These are phyloP conservation scores for Coemansia sp. DNA, from an alignment of 192 early-diverging fungal genomes.

Conservation along the genomic window DNA sequence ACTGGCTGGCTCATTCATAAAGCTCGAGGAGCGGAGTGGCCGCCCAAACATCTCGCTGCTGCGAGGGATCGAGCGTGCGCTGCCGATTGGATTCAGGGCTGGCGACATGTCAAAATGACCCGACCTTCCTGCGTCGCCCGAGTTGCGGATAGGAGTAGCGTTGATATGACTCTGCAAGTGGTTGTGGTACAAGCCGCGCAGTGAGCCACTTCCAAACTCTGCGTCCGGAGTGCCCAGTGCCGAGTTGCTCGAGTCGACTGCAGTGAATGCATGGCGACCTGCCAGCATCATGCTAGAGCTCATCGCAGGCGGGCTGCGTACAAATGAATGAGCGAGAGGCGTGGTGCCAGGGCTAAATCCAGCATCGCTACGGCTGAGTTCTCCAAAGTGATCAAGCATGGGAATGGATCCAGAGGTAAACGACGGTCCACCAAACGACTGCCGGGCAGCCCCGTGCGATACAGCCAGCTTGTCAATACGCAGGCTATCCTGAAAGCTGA, in stretches of 20 bases:
- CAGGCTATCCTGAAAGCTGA: constrained; percentile 52
- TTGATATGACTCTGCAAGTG: constrained; percentile 22
- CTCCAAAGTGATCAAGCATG: constrained; percentile 49
- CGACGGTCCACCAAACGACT: constrained; percentile 45
- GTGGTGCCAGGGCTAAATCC: constrained; percentile 31
- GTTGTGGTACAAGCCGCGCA: constrained; percentile 17
- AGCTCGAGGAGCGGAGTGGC: constrained; percentile 39
- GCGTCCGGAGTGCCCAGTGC: constrained; percentile 9
- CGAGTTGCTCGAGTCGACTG: constrained; percentile 21
- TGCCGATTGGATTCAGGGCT: constrained; percentile 29
- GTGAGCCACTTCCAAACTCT: constrained; percentile 15
- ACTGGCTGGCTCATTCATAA: constrained; percentile 38
- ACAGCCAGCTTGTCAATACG: constrained; percentile 49
- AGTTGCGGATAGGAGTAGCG: constrained; percentile 11
- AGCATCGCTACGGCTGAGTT: constrained; percentile 19
- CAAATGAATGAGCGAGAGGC: constrained; percentile 42
- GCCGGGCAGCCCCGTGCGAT: constrained; percentile 42
- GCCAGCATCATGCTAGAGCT: constrained; percentile 29
- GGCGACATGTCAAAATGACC: constrained; percentile 34
- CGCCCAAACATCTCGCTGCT: constrained; percentile 41
- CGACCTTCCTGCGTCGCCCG: constrained; percentile 3
- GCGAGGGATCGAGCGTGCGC: constrained; percentile 35
- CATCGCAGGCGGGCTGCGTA: constrained; percentile 30
- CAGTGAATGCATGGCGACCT: constrained; percentile 47
- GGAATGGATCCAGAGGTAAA: constrained; percentile 52